Evolutionary conservation across 305 asterid genomes (phyloP).

Genomic region (Rubia tinctorum): DNA sequence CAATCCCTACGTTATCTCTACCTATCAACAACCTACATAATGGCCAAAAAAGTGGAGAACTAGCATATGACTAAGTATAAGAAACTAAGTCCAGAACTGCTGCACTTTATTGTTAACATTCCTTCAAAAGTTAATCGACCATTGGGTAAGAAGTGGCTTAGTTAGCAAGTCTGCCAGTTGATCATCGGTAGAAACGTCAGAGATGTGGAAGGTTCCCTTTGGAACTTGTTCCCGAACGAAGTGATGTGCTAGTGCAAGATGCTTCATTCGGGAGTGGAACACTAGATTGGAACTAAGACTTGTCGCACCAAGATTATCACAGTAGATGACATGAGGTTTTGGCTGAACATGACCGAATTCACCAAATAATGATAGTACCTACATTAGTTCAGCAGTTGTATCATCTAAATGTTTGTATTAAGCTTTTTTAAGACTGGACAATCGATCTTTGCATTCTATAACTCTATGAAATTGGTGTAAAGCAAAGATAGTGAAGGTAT

Average conservation of each 20-base stretch:
- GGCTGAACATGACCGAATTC: neutral
- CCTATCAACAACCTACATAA: too few relatives aligned
- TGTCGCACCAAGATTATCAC: neutral
- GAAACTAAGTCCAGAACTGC: too few relatives aligned
- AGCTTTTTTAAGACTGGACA: neutral
- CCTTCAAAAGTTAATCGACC: too few relatives aligned
- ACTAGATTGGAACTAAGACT: neutral
- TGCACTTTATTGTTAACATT: too few relatives aligned
- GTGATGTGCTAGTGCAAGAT: neutral
- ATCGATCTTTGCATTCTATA: neutral
- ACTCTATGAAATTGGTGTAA: too few relatives aligned
- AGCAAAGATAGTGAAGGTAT: too few relatives aligned
- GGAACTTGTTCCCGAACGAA: neutral
- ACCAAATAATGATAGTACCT: neutral
- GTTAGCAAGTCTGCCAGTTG: neutral
- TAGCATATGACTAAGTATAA: too few relatives aligned
- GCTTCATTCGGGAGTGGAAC: neutral
- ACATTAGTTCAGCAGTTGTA: neutral
- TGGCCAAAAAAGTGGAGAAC: too few relatives aligned
- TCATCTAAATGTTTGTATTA: neutral
- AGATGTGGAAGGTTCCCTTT: neutral
- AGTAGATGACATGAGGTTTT: neutral
- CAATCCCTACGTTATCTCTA: too few relatives aligned
- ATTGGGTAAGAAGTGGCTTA: too few relatives aligned
- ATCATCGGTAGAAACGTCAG: neutral